Evolutionary conservation across 208 protist species (phyloP).

Genomic region (Leishmania guyanensis): DNA sequence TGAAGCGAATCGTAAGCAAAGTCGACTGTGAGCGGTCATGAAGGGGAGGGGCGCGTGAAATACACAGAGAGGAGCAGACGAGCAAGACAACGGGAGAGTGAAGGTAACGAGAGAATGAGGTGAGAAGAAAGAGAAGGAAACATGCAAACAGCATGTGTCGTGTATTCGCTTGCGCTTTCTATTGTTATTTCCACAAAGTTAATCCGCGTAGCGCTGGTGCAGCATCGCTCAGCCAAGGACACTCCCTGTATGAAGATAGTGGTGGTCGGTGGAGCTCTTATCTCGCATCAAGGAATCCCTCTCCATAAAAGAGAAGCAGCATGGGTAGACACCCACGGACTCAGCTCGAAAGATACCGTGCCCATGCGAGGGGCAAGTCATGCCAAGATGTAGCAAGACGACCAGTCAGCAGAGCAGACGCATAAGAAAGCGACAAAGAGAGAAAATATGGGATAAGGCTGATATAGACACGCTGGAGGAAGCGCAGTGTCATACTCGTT

Average conservation of each 20-base stretch:
- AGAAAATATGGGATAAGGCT: background rate
- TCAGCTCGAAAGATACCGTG: background rate
- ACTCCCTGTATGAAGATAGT: background rate
- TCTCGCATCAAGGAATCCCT: background rate
- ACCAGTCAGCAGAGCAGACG: background rate
- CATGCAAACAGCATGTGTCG: constrained; percentile 1
- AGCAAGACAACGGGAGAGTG: background rate
- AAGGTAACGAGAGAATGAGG: background rate
- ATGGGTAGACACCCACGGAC: background rate
- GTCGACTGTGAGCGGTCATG: background rate
- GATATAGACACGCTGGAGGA: too few species aligned
- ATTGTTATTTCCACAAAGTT: background rate
- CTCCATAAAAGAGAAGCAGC: background rate
- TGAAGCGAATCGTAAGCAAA: background rate
- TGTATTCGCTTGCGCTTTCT: background rate
- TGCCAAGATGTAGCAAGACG: background rate
- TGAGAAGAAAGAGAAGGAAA: constrained; percentile 9
- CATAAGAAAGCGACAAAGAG: background rate
- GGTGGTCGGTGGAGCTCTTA: background rate
- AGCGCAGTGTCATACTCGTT: background rate
- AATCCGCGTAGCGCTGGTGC: background rate
- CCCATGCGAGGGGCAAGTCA: background rate
- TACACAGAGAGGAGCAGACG: background rate
- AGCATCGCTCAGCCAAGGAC: background rate
- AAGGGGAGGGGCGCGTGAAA: background rate